Conservation (phyloP, 108 stramenopile genomes). For the Discostella stelligeroides region DNA sequence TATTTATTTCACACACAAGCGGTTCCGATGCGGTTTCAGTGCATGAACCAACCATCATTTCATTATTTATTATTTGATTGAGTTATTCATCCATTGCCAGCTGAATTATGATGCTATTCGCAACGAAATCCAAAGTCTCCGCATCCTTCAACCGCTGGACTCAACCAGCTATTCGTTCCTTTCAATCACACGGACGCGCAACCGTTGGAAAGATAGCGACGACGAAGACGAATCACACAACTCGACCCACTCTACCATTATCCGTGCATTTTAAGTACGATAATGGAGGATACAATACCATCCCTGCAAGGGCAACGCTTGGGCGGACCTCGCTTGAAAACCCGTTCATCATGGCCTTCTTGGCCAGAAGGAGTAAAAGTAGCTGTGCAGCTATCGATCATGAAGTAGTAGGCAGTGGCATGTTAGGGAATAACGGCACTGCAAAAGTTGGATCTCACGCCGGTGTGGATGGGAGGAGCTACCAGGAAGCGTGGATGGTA, state of each 20-base stretch:
- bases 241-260: background rate
- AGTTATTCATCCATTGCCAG: no score
- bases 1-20: no score
- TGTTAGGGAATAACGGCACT: background rate
- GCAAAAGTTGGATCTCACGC: background rate
- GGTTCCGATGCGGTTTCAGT: no score
- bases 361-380: conserved; percentile 28
- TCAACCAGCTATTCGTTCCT: background rate
- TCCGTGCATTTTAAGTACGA: background rate
- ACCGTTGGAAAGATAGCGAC: background rate
- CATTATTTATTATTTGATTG: no score
- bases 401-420: conserved; percentile 13
- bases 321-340: conserved; percentile 19
- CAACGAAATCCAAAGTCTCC: conserved; percentile 13
- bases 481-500: conserved; percentile 77
- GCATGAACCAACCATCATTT: no score
- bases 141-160: background rate
- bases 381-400: conserved; percentile 27
- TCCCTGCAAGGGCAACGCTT: background rate
- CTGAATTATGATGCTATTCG: conserved; percentile 12
- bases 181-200: background rate
- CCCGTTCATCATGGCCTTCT: conserved; percentile 32
- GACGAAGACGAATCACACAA: background rate
- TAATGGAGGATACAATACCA: background rate
- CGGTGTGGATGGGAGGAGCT: conserved; percentile 28